phyloP scores from a whole-genome alignment of 345 rosid species.

The Laguncularia racemosa region DNA sequence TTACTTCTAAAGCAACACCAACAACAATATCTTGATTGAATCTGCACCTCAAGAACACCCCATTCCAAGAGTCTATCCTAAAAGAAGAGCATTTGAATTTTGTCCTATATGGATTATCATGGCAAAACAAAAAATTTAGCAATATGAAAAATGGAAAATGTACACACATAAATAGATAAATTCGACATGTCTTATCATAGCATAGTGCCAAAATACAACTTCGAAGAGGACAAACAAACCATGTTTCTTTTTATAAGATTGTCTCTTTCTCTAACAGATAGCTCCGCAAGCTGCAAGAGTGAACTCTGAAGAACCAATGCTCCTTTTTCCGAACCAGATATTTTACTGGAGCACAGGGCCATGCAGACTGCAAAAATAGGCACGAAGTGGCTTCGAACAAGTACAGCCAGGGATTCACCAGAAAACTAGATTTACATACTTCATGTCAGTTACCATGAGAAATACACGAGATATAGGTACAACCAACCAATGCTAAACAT shows the following conservation, averaged over 20 bases:
- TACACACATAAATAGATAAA: too few species aligned
- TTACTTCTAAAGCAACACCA: too few species aligned
- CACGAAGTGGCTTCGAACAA: constrained; percentile 71
- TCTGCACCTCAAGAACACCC: too few species aligned
- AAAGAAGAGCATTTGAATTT: neutral
- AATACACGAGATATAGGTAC: neutral
- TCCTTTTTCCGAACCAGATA: constrained; percentile 50
- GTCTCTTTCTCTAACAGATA: constrained; percentile 82
- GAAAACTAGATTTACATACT: constrained; percentile 49
- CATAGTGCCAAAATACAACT: too few species aligned
- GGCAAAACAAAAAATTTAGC: too few species aligned
- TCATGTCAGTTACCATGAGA: constrained; percentile 11
- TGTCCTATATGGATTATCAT: too few species aligned
- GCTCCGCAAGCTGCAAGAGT: constrained; percentile 50
- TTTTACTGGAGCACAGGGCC: constrained; percentile 63
- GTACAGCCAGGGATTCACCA: constrained; percentile 43
- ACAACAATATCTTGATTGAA: too few species aligned
- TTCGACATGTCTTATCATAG: too few species aligned
- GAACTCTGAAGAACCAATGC: constrained; percentile 61
- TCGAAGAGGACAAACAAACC: constrained; percentile 33
- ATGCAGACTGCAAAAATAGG: constrained; percentile 80
- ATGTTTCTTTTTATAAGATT: constrained; percentile 69
- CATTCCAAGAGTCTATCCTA: neutral
- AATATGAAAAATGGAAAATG: neutral
- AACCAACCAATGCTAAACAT: neutral